These are phyloP conservation scores for Tagetes patula DNA, from an alignment of 129 eudicot genomes.

Conservation along the genomic window DNA sequence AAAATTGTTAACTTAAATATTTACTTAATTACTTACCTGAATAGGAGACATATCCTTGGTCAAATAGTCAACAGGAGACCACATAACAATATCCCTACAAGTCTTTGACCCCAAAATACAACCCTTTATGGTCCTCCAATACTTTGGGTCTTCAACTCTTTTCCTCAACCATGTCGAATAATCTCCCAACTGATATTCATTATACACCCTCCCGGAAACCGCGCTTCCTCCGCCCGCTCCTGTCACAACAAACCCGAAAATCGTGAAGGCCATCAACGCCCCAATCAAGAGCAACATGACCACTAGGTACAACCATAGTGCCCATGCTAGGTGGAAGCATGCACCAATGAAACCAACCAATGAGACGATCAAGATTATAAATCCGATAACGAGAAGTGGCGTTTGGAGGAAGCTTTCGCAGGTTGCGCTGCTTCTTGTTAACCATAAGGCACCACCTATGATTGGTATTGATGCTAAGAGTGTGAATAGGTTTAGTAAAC, in stretches of 20 bases:
- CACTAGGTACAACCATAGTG: slow-evolving; percentile 62
- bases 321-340: slow-evolving; percentile 77
- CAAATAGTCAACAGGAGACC: slow-evolving; percentile 81
- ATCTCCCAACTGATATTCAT: slow-evolving; percentile 55
- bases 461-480: slow-evolving; percentile 82
- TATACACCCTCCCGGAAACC: slow-evolving; percentile 64
- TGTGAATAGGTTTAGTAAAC: slow-evolving; percentile 75
- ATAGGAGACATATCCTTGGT: slow-evolving; percentile 70
- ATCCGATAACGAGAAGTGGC: slow-evolving; percentile 72
- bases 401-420: slow-evolving; percentile 84
- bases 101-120: slow-evolving; percentile 82
- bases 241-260: slow-evolving; percentile 80
- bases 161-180: slow-evolving; percentile 84
- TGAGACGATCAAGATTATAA: slow-evolving; percentile 62
- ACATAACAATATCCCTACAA: slow-evolving; percentile 58
- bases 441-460: slow-evolving; percentile 82
- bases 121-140: slow-evolving; percentile 56
- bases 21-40: slow-evolving; percentile 48
- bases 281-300: slow-evolving; percentile 63
- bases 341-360: slow-evolving; percentile 85
- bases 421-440: slow-evolving; percentile 65
- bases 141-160: slow-evolving; percentile 48
- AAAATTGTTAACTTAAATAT: no score
- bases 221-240: slow-evolving; percentile 57
- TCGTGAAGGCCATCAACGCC: slow-evolving; percentile 48